These are phyloP conservation scores for Lepidium didymum DNA, from an alignment of 345 rosid genomes.

Conservation along the genomic window DNA sequence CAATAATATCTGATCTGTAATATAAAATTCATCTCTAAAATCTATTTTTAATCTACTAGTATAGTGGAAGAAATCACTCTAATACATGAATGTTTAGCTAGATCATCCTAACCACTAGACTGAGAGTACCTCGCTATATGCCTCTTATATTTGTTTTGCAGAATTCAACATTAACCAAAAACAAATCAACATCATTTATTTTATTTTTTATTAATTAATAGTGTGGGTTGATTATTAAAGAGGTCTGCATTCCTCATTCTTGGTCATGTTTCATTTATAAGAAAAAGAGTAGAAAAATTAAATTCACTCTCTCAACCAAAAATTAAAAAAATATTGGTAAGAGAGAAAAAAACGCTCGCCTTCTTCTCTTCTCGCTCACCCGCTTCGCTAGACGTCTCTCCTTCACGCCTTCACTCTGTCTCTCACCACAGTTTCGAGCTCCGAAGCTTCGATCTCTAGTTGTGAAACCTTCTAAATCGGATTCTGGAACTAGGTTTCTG, in stretches of 20 bases:
- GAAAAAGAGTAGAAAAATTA: not conserved
- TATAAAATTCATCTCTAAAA: no score
- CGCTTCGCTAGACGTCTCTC: not conserved
- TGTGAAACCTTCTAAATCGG: not conserved
- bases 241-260: not conserved
- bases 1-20: no score
- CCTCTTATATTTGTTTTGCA: no score
- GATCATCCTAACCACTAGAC: no score
- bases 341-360: constrained; percentile 14
- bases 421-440: not conserved
- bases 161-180: no score
- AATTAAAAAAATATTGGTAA: not conserved
- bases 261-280: not conserved
- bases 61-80: no score
- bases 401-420: not conserved
- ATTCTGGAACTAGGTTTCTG: not conserved
- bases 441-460: constrained; percentile 11
- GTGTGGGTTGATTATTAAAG: not conserved
- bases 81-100: no score
- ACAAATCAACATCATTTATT: no score
- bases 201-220: no score
- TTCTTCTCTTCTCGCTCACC: constrained; percentile 7
- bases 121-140: no score
- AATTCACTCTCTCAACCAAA: not conserved
- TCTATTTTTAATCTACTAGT: no score